phyloP scores from a whole-genome alignment of 2,329 filamentous ascomycete species.

The Monosporascus sp. region DNA sequence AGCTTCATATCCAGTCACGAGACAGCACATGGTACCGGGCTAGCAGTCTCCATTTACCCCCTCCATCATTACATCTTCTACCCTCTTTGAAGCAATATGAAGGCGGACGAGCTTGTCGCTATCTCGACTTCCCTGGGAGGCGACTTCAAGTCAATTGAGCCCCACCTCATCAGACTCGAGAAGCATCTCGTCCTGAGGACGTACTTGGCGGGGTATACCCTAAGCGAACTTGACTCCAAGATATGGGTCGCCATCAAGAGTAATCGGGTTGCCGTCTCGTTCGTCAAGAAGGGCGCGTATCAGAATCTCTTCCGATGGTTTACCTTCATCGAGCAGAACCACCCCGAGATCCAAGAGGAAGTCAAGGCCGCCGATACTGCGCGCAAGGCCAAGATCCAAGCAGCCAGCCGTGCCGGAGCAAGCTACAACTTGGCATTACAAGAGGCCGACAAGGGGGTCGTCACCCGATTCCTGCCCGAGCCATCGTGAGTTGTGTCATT shows the following conservation, averaged over 20 bases:
- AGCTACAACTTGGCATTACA: constrained; percentile 86
- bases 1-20: constrained; percentile 2
- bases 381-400: constrained; percentile 64
- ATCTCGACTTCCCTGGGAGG: constrained; percentile 47
- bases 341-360: constrained; percentile 69
- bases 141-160: constrained; percentile 81
- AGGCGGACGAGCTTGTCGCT: constrained; percentile 49
- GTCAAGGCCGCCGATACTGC: constrained; percentile 65
- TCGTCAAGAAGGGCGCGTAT: constrained; percentile 72
- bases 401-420: constrained; percentile 69
- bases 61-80: background rate
- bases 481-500: constrained; percentile 59
- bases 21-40: background rate
- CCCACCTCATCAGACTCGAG: constrained; percentile 70
- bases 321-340: constrained; percentile 73
- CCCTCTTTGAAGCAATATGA: constrained; percentile 37
- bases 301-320: constrained; percentile 84
- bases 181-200: constrained; percentile 82
- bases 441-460: constrained; percentile 81
- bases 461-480: constrained; percentile 90
- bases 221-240: constrained; percentile 72
- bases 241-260: constrained; percentile 78
- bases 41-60: background rate
- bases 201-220: constrained; percentile 75
- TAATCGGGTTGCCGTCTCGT: constrained; percentile 79